phyloP scores from a whole-genome alignment of 192 early-diverging fungal species.

The Gryganskiella cystojenkinii region DNA sequence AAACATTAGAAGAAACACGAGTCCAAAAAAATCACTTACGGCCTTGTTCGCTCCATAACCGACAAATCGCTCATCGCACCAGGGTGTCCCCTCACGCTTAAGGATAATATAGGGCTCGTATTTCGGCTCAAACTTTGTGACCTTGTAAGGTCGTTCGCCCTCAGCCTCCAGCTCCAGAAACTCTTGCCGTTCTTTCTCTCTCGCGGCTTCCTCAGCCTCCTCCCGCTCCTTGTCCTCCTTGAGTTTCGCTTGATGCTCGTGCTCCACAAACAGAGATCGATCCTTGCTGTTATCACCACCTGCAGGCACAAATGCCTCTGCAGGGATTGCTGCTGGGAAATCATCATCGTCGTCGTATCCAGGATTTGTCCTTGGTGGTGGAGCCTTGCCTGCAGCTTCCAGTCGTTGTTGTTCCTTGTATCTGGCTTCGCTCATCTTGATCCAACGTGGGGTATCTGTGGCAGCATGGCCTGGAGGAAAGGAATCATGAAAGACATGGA shows the following conservation, averaged over 20 bases:
- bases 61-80: conserved; percentile 72
- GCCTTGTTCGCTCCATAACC: conserved; percentile 74
- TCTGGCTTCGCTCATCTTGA: conserved; percentile 15
- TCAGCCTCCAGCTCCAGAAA: conserved; percentile 43
- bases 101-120: conserved; percentile 72
- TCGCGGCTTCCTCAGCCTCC: background rate
- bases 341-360: conserved; percentile 13
- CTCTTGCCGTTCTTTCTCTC: conserved; percentile 10
- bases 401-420: background rate
- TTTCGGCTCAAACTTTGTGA: conserved; percentile 62
- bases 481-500: conserved; percentile 66
- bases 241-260: background rate
- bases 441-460: conserved; percentile 64
- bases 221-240: background rate
- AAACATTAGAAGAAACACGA: background rate
- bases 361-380: conserved; percentile 2
- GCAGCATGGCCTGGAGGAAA: conserved; percentile 67
- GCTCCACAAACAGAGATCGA: too few species aligned
- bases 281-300: too few species aligned
- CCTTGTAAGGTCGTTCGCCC: conserved; percentile 59
- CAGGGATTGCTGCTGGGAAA: too few species aligned
- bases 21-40: conserved; percentile 21
- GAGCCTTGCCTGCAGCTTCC: background rate
- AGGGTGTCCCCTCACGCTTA: conserved; percentile 60
- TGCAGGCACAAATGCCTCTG: too few species aligned